These are phyloP conservation scores for Aspergillus phoenicis DNA, from an alignment of 2,329 filamentous ascomycete species.

Conservation along the genomic window DNA sequence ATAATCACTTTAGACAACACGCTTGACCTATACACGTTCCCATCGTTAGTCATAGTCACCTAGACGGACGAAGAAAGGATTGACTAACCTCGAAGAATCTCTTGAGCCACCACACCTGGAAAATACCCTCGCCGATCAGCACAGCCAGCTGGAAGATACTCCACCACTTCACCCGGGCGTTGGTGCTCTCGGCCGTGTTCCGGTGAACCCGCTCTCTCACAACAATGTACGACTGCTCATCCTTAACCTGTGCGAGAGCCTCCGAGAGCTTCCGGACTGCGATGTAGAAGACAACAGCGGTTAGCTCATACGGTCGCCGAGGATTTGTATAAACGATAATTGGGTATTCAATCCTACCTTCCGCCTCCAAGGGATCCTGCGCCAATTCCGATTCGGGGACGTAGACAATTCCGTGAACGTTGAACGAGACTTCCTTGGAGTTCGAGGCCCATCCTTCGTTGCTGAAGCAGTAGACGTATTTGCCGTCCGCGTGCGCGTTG, in stretches of 20 bases:
- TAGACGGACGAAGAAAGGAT: background rate
- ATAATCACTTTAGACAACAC: constrained; percentile 42
- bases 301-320: constrained; percentile 5
- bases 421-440: constrained; percentile 98
- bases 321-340: background rate
- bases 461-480: constrained; percentile 96
- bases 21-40: constrained; percentile 44
- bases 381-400: constrained; percentile 84
- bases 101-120: constrained; percentile 99
- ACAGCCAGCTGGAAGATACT: constrained; percentile 93
- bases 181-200: constrained; percentile 98
- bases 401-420: constrained; percentile 98
- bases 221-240: constrained; percentile 97
- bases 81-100: constrained; percentile 83
- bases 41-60: background rate
- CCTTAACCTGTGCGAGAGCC: constrained; percentile 87
- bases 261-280: constrained; percentile 81
- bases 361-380: constrained; percentile 84
- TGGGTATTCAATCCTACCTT: constrained; percentile 62
- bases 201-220: constrained; percentile 92
- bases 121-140: constrained; percentile 86
- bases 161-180: constrained; percentile 98
- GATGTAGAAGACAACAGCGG: background rate
- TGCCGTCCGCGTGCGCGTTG: constrained; percentile 79
- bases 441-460: constrained; percentile 97